phyloP scores from a whole-genome alignment of 352 stramenopile genomes.

The Aphanomyces invadans region DNA sequence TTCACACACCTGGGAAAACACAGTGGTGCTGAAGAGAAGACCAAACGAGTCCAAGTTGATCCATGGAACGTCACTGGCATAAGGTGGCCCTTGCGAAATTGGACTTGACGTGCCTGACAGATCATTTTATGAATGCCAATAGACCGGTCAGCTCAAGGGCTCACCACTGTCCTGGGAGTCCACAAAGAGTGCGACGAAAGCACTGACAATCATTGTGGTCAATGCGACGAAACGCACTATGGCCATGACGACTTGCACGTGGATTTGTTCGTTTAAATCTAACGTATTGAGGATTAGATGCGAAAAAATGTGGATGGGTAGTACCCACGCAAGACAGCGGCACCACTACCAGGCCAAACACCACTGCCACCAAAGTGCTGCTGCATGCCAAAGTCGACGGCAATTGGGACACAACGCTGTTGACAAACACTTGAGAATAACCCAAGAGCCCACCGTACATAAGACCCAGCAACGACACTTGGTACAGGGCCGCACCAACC shows the following conservation, averaged over 20 bases:
- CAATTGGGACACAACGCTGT: constrained; percentile 69
- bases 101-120: constrained; percentile 8
- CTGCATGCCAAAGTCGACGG: constrained; percentile 42
- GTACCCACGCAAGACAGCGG: constrained; percentile 62
- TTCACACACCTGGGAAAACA: constrained; percentile 56
- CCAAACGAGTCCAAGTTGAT: constrained; percentile 72
- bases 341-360: constrained; percentile 82
- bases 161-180: constrained; percentile 57
- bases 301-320: no score
- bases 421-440: constrained; percentile 89
- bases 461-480: constrained; percentile 73
- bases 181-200: constrained; percentile 56
- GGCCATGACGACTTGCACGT: constrained; percentile 81
- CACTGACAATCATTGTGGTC: constrained; percentile 83
- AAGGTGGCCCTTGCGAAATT: constrained; percentile 27
- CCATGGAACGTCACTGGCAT: constrained; percentile 55
- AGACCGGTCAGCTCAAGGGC: no score
- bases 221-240: constrained; percentile 81
- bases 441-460: constrained; percentile 86
- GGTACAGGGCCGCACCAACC: constrained; percentile 64
- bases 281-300: no score
- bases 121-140: no score
- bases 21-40: constrained; percentile 83
- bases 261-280: constrained; percentile 86
- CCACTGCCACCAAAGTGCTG: constrained; percentile 43